These are phyloP conservation scores for Aspergillus coremiiformis DNA, from an alignment of 495 filamentous ascomycete species.

Conservation along the genomic window DNA sequence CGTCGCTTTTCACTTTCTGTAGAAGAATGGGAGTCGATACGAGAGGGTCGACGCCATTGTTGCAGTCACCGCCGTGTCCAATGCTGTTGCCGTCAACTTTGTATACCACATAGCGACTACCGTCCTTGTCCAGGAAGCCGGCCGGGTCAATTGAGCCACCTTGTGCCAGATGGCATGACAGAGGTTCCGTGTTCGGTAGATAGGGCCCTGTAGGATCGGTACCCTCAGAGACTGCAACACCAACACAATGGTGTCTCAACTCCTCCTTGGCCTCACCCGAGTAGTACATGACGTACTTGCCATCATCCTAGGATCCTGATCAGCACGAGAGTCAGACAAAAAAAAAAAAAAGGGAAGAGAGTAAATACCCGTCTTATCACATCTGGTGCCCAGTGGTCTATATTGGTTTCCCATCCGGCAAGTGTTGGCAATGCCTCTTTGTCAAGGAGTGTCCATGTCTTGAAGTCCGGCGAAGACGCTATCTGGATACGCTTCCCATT, in stretches of 20 bases:
- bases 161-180: constrained; percentile 42
- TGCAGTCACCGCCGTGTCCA: constrained; percentile 51
- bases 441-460: constrained; percentile 27
- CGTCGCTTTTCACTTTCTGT: constrained; percentile 47
- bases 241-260: constrained; percentile 45
- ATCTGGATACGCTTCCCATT: constrained; percentile 32
- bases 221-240: constrained; percentile 36
- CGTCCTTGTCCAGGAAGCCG: constrained; percentile 44
- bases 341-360: background rate
- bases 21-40: constrained; percentile 51
- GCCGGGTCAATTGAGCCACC: constrained; percentile 54
- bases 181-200: constrained; percentile 31
- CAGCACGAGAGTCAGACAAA: background rate
- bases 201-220: constrained; percentile 44
- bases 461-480: constrained; percentile 25
- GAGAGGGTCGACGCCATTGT: constrained; percentile 43
- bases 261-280: constrained; percentile 37
- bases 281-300: constrained; percentile 53
- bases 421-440: constrained; percentile 29
- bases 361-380: constrained; percentile 26
- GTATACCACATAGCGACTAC: constrained; percentile 48
- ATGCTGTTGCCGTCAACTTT: constrained; percentile 57
- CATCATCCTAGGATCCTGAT: constrained; percentile 24
- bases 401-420: constrained; percentile 27
- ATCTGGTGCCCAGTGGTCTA: constrained; percentile 31